Base-by-base conservation (phyloP, 768 basidiomycete species). In the Boletales sp. region DNA sequence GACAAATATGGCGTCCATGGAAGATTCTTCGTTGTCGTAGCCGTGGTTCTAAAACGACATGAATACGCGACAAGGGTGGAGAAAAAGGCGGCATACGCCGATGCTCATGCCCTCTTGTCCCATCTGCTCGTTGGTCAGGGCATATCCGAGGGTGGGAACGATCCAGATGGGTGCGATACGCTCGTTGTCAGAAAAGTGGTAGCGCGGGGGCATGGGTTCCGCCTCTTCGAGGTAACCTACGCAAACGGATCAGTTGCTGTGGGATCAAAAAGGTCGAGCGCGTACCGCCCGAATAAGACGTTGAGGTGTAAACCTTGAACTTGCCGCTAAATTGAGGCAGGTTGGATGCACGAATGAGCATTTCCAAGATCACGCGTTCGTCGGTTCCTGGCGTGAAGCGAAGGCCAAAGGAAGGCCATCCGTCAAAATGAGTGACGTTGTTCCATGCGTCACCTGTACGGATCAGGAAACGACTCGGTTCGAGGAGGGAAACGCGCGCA, bases 1-100 rank as follows among this genome's bases (percentile, higher is more conserved):
- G 50, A 95, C 84, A 66, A 95, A 94, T 63, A 91, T 85, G 2
- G 92, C 92, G 44, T 83, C 81, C 94, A 95, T 95, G 7, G 85
- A 74, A 12, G 73, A 60, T 37, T 84, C 81, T 15, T 77, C 66
- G 57, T 93, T 94, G 65, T 94, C 92, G 62, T 94, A 96, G 7
- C 94, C 94, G 58, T 96, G 94, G 52, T 84, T 92, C 87, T 90
- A 21, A 25, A 17, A 49, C 5, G n/a, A n/a, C 12, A 34, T 59
- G 40, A 54, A 34, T 6, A 12, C 33, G 38, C 13, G 25, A 5
- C 5, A 15, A 8, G 5, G 8, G 15, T 1, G n/a, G 25, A 33
- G 37, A 47, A n/a, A 7, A 45, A 44, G 25, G 35, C 15, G 30
- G 73, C 85, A 61, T 65, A 91, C 88, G 19, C 92, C 92, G 67